Evolutionary conservation across 495 filamentous ascomycete species (phyloP).

Genomic region (Evernia prunastri): DNA sequence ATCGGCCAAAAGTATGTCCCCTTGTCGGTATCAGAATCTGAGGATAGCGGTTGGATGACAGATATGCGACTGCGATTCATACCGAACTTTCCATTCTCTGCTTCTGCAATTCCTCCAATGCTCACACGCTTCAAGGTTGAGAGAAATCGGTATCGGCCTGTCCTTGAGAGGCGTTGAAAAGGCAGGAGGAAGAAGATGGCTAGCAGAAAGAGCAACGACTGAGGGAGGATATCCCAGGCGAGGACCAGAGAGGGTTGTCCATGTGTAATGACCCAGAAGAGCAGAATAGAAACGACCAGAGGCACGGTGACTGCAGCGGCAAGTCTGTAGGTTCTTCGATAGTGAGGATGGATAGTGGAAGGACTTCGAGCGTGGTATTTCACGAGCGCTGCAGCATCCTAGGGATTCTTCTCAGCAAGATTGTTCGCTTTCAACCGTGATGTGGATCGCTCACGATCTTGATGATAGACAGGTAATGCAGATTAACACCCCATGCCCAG

Average conservation of each 20-base stretch:
- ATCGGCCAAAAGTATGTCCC: slow-evolving; percentile 87
- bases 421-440: not conserved
- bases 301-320: slow-evolving; percentile 67
- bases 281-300: slow-evolving; percentile 58
- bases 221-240: slow-evolving; percentile 71
- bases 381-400: slow-evolving; percentile 75
- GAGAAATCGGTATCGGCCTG: slow-evolving; percentile 71
- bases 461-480: slow-evolving; percentile 67
- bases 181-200: slow-evolving; percentile 65
- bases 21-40: not conserved
- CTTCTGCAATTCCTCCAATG: slow-evolving; percentile 72
- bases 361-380: slow-evolving; percentile 66
- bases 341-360: slow-evolving; percentile 59
- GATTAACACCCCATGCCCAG: slow-evolving; percentile 85
- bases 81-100: slow-evolving; percentile 77
- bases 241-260: slow-evolving; percentile 60
- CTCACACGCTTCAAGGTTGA: slow-evolving; percentile 62
- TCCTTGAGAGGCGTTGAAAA: slow-evolving; percentile 58
- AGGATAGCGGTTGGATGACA: not conserved
- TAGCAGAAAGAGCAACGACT: slow-evolving; percentile 67
- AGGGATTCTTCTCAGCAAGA: slow-evolving; percentile 21
- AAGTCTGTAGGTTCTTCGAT: slow-evolving; percentile 75
- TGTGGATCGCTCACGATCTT: slow-evolving; percentile 54
- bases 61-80: slow-evolving; percentile 25
- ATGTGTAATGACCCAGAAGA: slow-evolving; percentile 78